Evolutionary conservation across 2,329 filamentous ascomycete species (phyloP).

Genomic region (Thielaviopsis ethacetica): DNA sequence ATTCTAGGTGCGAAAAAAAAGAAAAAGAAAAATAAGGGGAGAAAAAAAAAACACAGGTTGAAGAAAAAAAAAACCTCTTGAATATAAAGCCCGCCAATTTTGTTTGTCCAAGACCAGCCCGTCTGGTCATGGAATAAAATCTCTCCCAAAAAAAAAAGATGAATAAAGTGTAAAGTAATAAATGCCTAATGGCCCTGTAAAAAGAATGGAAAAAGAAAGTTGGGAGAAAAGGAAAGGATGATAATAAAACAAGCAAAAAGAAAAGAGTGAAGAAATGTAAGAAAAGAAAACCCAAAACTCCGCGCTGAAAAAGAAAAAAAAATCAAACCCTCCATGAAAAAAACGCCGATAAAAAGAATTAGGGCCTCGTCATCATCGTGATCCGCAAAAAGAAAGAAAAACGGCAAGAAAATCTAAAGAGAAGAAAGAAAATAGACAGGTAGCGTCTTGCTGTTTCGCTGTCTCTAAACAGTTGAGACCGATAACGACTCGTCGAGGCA

Average conservation of each 20-base stretch:
- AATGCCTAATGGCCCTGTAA: neutral
- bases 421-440: neutral
- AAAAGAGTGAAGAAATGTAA: neutral
- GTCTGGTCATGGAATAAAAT: neutral
- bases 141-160: neutral
- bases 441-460: too few relatives aligned
- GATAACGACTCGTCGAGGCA: too few relatives aligned
- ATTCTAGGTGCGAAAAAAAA: neutral
- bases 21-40: neutral
- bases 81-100: neutral
- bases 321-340: neutral
- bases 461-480: too few relatives aligned
- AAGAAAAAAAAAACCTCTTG: neutral
- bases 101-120: neutral
- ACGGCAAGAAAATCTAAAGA: neutral
- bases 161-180: neutral
- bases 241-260: neutral
- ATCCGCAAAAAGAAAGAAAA: neutral
- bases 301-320: slow-evolving; percentile 8
- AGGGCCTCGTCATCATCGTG: neutral
- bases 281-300: slow-evolving; percentile 9
- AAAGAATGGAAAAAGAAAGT: neutral
- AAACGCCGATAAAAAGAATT: neutral
- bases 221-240: neutral
- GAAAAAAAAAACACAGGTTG: neutral